Base-by-base conservation (phyloP, 169 alveolate genomes). In the Pseudocohnilembus persalinus region DNA sequence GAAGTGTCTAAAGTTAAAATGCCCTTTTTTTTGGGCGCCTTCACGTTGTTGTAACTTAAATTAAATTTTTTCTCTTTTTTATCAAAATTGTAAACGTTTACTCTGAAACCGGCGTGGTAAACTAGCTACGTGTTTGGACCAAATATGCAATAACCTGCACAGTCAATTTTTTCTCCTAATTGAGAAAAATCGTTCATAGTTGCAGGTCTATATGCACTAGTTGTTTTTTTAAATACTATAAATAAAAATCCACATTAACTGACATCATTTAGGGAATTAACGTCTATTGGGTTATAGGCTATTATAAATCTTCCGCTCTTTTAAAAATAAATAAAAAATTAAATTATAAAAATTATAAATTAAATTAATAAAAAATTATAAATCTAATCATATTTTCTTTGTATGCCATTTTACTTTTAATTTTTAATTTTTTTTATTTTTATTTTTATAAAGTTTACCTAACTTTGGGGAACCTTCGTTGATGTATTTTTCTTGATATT, bases 401-500 rank as follows among this genome's bases (percentile, higher is more conserved):
- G n/a, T n/a, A n/a, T n/a, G n/a, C n/a, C n/a, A n/a, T n/a, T 11
- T 49, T 49, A 49, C 20, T 49, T 49, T 49, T 49, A 49, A 11
- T 20, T 49, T 49, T 11, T 49, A 20, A 49, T 49, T 49, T 11
- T 49, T 11, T 49, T 11, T 20, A 49, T 11, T 49, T 11, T 49
- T 11, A 49, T 49, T 11, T 11, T 4, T 11, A 11, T 49, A 49
- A 11, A 11, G 4, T 11, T 49, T 49, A 49, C 68, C 4, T 11
- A 49, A 11, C 20, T 20, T 49, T 4, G 20, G 4, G 68, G 68
- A 49, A 49, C 68, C 20, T 49, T 49, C 68, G 4, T 11, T 49
- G 20, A 11, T 49, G 26, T 49, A 65, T 79, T 76, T 24, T 86
- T 83, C 27, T 80, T 31, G 0, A 82, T 74, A 68, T 86, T 76